Evolutionary conservation across 2,329 filamentous ascomycete species (phyloP), one percentile per base, ranked within the genome.

Genomic region (Botryotinia globosa): DNA sequence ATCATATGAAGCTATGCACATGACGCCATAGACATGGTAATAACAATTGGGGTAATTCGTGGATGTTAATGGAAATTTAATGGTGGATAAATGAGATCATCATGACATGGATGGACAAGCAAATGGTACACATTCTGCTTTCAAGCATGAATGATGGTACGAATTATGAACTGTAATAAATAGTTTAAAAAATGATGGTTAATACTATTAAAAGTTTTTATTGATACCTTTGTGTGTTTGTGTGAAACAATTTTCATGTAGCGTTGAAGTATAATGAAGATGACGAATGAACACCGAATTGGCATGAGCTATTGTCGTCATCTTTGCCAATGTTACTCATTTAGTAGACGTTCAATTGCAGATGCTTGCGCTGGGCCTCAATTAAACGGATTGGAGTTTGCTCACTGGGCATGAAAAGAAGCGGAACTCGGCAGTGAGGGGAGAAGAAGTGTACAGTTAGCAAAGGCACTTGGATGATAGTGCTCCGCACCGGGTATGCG

Each of bases 11-110:
- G 16, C 51, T 56, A 67, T 67, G 34, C 48, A 56, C 37, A 67
- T 54, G 65, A 56, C 65, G 48, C 48, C 65, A 67, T 67, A 67
- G 65, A 56, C 65, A 67, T 67, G 65, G 65, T 67, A 67, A 32
- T 56, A 39, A 32, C 48, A 56, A 32, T 42, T 56, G 48, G 64
- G 65, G 9, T 56, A 67, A 67, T 56, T 29, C 32, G 65, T 16
- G 48, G 65, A 67, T 56, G 65, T 56, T 67, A 56, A 67, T 67
- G 65, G 65, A 56, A n/a, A 39, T 42, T 56, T 42, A 67, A 67
- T 56, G 48, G 65, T 32, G 64, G 64, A 34, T 65, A 20, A 65
- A 34, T 54, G 51, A 37, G 34, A 67, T 56, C 65, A 42, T 34
- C 25, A n/a, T 62, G 44, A 10, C 3, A 42, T 61, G 61, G 34